Conservation (phyloP, 2,329 filamentous ascomycete genomes). For the Dactylella cylindrospora region DNA sequence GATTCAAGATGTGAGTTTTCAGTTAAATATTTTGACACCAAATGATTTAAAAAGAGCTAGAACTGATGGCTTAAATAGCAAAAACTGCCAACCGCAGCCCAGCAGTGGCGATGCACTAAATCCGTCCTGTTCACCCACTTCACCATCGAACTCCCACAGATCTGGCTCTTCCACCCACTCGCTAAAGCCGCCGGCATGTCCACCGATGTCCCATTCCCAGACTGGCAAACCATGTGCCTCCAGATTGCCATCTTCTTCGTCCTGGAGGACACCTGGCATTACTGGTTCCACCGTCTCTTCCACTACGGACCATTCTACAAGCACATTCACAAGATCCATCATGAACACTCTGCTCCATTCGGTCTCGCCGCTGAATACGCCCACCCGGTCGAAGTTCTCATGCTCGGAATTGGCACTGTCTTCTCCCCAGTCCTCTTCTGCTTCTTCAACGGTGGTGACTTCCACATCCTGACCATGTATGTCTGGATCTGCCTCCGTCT, state of each 20-base stretch:
- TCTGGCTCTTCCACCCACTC: constrained; percentile 98
- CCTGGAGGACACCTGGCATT: constrained; percentile 96
- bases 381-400: constrained; percentile 94
- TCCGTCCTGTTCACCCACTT: constrained; percentile 94
- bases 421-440: constrained; percentile 81
- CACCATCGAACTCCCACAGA: constrained; percentile 96
- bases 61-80: constrained; percentile 53
- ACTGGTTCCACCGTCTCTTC: constrained; percentile 89
- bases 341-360: constrained; percentile 97
- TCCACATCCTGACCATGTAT: constrained; percentile 98
- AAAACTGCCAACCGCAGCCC: constrained; percentile 87
- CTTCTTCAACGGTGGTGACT: constrained; percentile 70
- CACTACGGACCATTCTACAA: constrained; percentile 97
- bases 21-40: neutral
- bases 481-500: constrained; percentile 88
- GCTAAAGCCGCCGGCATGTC: constrained; percentile 88
- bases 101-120: constrained; percentile 92
- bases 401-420: constrained; percentile 84
- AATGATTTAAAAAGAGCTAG: neutral
- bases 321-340: constrained; percentile 97
- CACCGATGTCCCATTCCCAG: constrained; percentile 86
- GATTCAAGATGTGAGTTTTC: constrained; percentile 73
- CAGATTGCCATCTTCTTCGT: constrained; percentile 95
- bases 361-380: constrained; percentile 96
- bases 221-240: constrained; percentile 78